Evolutionary conservation across 1,284 basidiomycete genomes (phyloP).

Genomic region (Ustilago esculenta): DNA sequence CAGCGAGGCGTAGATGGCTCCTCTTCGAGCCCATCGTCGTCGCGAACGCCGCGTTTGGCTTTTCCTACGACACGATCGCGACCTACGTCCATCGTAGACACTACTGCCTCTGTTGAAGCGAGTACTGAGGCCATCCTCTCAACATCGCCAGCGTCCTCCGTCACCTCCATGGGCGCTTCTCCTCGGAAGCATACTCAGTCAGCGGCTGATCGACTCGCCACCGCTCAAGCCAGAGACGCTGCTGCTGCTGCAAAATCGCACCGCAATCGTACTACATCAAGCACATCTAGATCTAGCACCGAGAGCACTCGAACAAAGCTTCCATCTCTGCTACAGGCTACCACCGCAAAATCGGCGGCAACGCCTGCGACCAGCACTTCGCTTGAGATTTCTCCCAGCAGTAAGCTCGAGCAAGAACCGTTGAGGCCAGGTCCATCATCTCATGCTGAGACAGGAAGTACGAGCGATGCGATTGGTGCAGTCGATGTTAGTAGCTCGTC

Average conservation of each 20-base stretch:
- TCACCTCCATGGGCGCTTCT: slow-evolving; percentile 22
- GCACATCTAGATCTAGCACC: slow-evolving; percentile 35
- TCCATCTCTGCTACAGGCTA: slow-evolving; percentile 31
- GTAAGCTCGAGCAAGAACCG: slow-evolving; percentile 3
- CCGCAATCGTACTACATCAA: slow-evolving; percentile 25
- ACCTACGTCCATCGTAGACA: slow-evolving; percentile 43
- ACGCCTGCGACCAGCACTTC: slow-evolving; percentile 27
- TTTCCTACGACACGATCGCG: slow-evolving; percentile 35
- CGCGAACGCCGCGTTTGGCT: slow-evolving; percentile 23
- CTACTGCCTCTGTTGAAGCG: slow-evolving; percentile 22
- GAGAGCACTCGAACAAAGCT: slow-evolving; percentile 31
- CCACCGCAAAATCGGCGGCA: slow-evolving; percentile 14
- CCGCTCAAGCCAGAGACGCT: slow-evolving; percentile 34
- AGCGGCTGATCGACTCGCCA: slow-evolving; percentile 28
- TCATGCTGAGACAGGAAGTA: too few species aligned
- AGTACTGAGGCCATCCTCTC: slow-evolving; percentile 30
- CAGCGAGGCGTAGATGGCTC: slow-evolving; percentile 10
- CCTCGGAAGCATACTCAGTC: slow-evolving; percentile 41
- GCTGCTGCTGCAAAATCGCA: slow-evolving; percentile 35
- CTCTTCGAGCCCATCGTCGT: slow-evolving; percentile 20
- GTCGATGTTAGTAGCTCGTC: background rate
- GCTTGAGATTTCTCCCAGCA: slow-evolving; percentile 8
- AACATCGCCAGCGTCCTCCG: slow-evolving; percentile 37
- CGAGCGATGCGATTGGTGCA: background rate
- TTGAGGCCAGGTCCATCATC: background rate